phyloP scores from a whole-genome alignment of 2,329 filamentous ascomycete genomes.

The Mariannaea elegans region DNA sequence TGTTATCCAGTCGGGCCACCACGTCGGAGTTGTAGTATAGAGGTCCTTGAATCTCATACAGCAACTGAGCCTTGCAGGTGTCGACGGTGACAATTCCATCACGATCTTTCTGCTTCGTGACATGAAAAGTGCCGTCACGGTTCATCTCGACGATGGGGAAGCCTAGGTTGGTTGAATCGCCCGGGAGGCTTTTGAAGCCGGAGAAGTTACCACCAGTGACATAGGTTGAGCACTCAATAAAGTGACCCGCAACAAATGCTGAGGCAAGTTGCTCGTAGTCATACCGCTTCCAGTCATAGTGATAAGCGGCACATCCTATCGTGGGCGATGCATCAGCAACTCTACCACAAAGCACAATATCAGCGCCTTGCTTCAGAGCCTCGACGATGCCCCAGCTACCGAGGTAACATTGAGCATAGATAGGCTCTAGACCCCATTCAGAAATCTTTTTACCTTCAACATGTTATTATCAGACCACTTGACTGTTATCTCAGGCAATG shows the following conservation, averaged over 20 bases:
- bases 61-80: slow-evolving; percentile 43
- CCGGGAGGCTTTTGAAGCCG: slow-evolving; percentile 46
- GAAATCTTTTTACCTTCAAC: not conserved
- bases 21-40: slow-evolving; percentile 51
- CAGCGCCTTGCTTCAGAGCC: slow-evolving; percentile 49
- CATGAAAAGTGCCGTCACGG: slow-evolving; percentile 38
- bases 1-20: slow-evolving; percentile 44
- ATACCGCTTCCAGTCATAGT: slow-evolving; percentile 57
- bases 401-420: slow-evolving; percentile 35
- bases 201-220: slow-evolving; percentile 62
- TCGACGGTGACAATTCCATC: slow-evolving; percentile 45
- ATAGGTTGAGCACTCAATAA: slow-evolving; percentile 62
- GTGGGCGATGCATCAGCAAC: slow-evolving; percentile 57
- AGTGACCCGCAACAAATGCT: slow-evolving; percentile 56
- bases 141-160: slow-evolving; percentile 45
- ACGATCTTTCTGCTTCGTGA: slow-evolving; percentile 43
- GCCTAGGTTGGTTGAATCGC: slow-evolving; percentile 14
- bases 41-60: slow-evolving; percentile 53
- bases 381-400: slow-evolving; percentile 54
- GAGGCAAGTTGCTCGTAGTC: slow-evolving; percentile 57
- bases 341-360: slow-evolving; percentile 56
- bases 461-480: too few relatives aligned
- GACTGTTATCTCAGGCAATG: not conserved
- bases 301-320: slow-evolving; percentile 61
- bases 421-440: slow-evolving; percentile 31